phyloP scores from a whole-genome alignment of 73 alveolate genomes.

The Paramecium tetraurelia region DNA sequence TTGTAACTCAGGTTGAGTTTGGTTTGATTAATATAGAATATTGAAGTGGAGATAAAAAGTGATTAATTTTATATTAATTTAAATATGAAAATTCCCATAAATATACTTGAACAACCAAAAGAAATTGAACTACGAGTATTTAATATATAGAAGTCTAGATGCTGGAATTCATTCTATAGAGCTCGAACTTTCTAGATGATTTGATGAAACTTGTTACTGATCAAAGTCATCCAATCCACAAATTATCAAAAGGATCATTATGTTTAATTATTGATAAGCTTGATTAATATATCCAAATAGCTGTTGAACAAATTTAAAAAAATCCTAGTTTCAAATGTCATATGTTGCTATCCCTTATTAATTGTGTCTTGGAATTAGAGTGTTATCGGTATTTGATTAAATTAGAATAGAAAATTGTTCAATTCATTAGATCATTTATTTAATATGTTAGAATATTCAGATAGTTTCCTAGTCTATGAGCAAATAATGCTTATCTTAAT shows the following conservation, averaged over 20 bases:
- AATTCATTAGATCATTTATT: not conserved
- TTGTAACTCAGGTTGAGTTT: not conserved
- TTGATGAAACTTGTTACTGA: not conserved
- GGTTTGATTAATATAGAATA: not conserved
- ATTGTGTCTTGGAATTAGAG: not conserved
- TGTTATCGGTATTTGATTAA: not conserved
- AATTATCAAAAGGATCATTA: not conserved
- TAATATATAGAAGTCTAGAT: not conserved
- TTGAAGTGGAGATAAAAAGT: not conserved
- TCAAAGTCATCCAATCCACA: not conserved
- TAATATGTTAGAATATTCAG: not conserved
- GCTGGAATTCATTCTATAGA: not conserved
- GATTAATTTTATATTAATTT: not conserved
- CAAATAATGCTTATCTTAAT: not conserved
- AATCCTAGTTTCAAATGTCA: not conserved
- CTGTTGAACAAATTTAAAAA: not conserved
- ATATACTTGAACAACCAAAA: not conserved
- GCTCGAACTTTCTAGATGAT: not conserved
- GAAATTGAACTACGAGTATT: not conserved
- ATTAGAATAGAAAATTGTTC: not conserved
- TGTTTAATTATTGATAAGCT: not conserved
- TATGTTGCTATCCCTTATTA: not conserved
- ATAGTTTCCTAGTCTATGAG: not conserved
- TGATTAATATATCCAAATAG: not conserved
- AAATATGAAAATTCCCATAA: slow-evolving; percentile 21